phyloP scores from a whole-genome alignment of 495 filamentous ascomycete species.

The Talaromyces liani region DNA sequence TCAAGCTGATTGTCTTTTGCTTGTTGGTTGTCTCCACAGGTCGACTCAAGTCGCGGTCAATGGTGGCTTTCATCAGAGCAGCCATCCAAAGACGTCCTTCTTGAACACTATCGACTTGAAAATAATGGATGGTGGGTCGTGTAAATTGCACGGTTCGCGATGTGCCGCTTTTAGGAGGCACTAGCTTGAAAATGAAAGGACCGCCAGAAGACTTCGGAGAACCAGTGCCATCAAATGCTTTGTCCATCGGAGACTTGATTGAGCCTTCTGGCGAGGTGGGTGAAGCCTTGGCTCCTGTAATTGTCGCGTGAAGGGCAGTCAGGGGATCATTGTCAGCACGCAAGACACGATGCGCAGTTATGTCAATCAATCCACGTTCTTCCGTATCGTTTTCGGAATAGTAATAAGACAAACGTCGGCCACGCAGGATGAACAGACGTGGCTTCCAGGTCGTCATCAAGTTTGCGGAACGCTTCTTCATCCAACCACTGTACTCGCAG shows the following conservation, averaged over 20 bases:
- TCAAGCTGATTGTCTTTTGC: slow-evolving; percentile 84
- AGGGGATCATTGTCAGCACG: slow-evolving; percentile 90
- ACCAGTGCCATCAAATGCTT: slow-evolving; percentile 8
- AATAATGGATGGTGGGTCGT: slow-evolving; percentile 93
- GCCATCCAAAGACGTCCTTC: slow-evolving; percentile 97
- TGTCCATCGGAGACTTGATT: slow-evolving; percentile 45
- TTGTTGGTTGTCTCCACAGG: slow-evolving; percentile 85
- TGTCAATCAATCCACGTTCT: slow-evolving; percentile 95
- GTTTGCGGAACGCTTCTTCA: slow-evolving; percentile 97
- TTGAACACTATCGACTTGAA: slow-evolving; percentile 84
- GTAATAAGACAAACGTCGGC: slow-evolving; percentile 88
- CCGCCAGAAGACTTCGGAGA: slow-evolving; percentile 19
- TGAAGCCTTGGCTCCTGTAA: slow-evolving; percentile 77
- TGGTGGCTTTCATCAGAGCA: slow-evolving; percentile 97
- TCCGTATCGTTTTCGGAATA: slow-evolving; percentile 87
- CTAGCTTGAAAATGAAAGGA: slow-evolving; percentile 97
- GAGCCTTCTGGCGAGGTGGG: slow-evolving; percentile 64
- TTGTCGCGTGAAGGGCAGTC: slow-evolving; percentile 80
- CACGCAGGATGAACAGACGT: slow-evolving; percentile 86
- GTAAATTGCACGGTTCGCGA: slow-evolving; percentile 93
- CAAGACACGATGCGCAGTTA: slow-evolving; percentile 90
- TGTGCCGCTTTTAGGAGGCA: slow-evolving; percentile 81
- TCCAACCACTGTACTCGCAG: slow-evolving; percentile 96
- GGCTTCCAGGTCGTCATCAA: slow-evolving; percentile 97
- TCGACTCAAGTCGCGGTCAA: slow-evolving; percentile 80